A percentile compares a stretch with the other conserved stretches of the same genome.
phyloP scores from a whole-genome alignment of 2,329 filamentous ascomycete genomes.

The Diplocarpon rosae region DNA sequence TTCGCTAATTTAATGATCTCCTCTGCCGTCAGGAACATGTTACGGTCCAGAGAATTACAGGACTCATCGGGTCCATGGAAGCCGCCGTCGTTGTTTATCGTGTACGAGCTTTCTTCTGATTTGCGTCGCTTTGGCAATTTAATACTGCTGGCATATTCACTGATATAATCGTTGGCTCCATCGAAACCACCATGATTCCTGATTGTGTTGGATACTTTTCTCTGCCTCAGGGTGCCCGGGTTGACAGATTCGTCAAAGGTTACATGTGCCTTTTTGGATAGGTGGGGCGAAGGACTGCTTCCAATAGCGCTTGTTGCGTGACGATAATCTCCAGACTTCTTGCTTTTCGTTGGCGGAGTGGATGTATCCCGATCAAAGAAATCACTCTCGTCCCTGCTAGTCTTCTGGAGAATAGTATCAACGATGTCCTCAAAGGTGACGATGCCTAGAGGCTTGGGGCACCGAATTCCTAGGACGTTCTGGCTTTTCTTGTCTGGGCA shows the following conservation, averaged over 20 bases:
- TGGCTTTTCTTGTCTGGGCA: slow-evolving; percentile 2
- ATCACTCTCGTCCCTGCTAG: slow-evolving; percentile 19
- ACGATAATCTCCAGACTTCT: slow-evolving; percentile 13
- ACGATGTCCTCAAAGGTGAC: slow-evolving; percentile 24
- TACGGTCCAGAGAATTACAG: neutral
- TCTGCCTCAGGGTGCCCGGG: slow-evolving; percentile 12
- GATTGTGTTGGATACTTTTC: slow-evolving; percentile 12
- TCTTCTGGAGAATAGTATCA: slow-evolving; percentile 20
- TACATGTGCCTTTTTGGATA: neutral
- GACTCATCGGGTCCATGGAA: slow-evolving; percentile 13
- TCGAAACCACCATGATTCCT: slow-evolving; percentile 10
- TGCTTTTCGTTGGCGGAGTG: slow-evolving; percentile 13
- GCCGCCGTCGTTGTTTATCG: slow-evolving; percentile 18
- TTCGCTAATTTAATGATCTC: slow-evolving; percentile 5
- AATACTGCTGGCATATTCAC: slow-evolving; percentile 1
- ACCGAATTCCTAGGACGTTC: slow-evolving; percentile 12
- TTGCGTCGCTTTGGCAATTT: slow-evolving; percentile 1
- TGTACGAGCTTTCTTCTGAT: slow-evolving; percentile 16
- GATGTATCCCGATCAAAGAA: slow-evolving; percentile 15
- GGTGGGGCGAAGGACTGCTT: neutral
- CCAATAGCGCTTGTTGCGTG: neutral
- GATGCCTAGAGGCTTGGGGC: slow-evolving; percentile 21
- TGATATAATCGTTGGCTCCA: slow-evolving; percentile 14
- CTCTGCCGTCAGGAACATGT: slow-evolving; percentile 1
- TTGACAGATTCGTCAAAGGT: slow-evolving; percentile 1